Conservation (phyloP, 2,329 filamentous ascomycete species). For the Venturia oleaginea region DNA sequence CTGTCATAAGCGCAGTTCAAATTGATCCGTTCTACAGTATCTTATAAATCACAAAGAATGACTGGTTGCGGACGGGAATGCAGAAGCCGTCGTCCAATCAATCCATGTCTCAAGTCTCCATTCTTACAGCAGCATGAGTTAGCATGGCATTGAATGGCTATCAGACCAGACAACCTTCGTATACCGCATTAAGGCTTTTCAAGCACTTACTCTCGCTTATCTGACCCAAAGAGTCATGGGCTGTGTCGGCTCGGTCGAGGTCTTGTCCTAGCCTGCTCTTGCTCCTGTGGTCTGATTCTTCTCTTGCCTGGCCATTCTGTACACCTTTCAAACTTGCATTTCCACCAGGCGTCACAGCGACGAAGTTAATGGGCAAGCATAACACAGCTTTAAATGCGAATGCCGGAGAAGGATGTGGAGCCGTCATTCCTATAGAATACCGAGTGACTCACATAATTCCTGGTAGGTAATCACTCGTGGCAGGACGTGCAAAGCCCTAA, state of each 20-base stretch:
- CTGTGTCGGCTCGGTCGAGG: neutral
- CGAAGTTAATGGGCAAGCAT: neutral
- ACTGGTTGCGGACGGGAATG: too few species aligned
- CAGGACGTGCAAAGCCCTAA: neutral
- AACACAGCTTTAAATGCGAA: neutral
- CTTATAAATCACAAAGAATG: too few species aligned
- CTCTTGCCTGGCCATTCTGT: neutral
- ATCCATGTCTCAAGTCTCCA: too few species aligned
- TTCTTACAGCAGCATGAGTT: too few species aligned
- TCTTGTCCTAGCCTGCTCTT: neutral
- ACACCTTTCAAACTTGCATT: neutral
- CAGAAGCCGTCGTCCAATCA: too few species aligned
- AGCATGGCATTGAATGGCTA: too few species aligned
- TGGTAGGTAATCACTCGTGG: neutral
- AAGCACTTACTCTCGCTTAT: too few species aligned
- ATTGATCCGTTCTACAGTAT: too few species aligned
- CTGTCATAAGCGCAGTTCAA: too few species aligned
- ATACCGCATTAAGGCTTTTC: too few species aligned
- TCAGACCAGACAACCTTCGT: too few species aligned
- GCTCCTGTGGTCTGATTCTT: neutral
- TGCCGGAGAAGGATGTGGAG: neutral
- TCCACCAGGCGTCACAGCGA: neutral
- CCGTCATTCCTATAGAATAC: neutral
- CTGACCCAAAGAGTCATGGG: too few species aligned
- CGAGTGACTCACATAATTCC: neutral